These are phyloP conservation scores for Dendrocalamus sinicus DNA, from an alignment of 176 grass and related monocot species.

Conservation along the genomic window DNA sequence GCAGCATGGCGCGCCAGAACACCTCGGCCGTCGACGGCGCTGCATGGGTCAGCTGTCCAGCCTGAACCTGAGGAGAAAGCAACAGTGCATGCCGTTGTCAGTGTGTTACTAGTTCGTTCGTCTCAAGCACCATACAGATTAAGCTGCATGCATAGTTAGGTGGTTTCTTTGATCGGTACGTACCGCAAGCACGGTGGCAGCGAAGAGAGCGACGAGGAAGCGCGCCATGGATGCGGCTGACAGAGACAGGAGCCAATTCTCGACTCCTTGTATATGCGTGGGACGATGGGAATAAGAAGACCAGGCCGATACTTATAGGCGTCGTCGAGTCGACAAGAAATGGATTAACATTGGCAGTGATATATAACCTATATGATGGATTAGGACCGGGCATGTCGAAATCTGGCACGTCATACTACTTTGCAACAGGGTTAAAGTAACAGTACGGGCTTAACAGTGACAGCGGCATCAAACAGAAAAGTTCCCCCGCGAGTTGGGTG, in stretches of 20 bases:
- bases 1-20: constrained; percentile 50
- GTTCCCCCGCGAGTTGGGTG: neutral
- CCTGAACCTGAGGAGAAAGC: neutral
- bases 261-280: neutral
- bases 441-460: neutral
- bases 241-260: neutral
- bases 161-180: neutral
- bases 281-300: neutral
- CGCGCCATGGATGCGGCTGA: constrained; percentile 36
- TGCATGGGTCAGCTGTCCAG: constrained; percentile 32
- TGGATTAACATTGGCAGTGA: no score
- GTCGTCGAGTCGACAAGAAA: neutral
- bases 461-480: constrained; percentile 36
- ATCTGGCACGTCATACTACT: no score
- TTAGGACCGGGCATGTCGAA: no score
- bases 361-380: no score
- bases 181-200: constrained; percentile 24
- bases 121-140: no score
- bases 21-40: constrained; percentile 43
- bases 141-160: neutral
- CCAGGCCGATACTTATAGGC: constrained; percentile 32
- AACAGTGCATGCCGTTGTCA: neutral
- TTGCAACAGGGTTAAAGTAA: no score
- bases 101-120: no score
- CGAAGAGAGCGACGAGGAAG: constrained; percentile 35